Conservation (phyloP, 2,329 filamentous ascomycete species). For the Cladosporium sphaerospermum region DNA sequence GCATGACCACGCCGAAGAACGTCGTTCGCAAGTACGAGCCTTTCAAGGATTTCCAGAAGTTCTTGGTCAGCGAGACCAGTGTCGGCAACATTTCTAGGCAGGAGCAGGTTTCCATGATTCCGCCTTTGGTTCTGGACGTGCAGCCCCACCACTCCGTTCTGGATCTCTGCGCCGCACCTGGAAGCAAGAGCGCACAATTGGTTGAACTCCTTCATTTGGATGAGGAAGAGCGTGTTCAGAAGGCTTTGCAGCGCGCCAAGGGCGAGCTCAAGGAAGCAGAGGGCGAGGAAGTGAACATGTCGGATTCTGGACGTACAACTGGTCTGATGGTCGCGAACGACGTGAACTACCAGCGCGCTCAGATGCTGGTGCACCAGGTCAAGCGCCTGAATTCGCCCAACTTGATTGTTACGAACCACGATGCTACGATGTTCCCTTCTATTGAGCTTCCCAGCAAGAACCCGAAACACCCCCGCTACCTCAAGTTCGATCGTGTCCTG, state of each 20-base stretch:
- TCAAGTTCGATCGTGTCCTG: slow-evolving; percentile 94
- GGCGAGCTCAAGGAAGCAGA: slow-evolving; percentile 33
- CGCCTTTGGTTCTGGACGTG: slow-evolving; percentile 85
- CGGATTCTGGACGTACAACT: slow-evolving; percentile 79
- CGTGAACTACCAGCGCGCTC: slow-evolving; percentile 89
- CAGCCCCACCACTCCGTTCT: slow-evolving; percentile 86
- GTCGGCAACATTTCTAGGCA: slow-evolving; percentile 97
- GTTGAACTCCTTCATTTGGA: slow-evolving; percentile 90
- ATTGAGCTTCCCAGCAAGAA: slow-evolving; percentile 69
- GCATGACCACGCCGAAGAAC: slow-evolving; percentile 96
- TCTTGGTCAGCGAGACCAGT: slow-evolving; percentile 92
- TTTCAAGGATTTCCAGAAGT: slow-evolving; percentile 94
- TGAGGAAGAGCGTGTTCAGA: slow-evolving; percentile 78
- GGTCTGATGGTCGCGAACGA: slow-evolving; percentile 94
- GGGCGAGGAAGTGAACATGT: slow-evolving; percentile 42
- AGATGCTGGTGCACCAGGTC: slow-evolving; percentile 96
- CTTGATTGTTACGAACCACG: slow-evolving; percentile 93
- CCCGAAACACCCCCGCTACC: slow-evolving; percentile 55
- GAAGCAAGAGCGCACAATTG: slow-evolving; percentile 93
- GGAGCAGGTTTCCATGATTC: slow-evolving; percentile 98
- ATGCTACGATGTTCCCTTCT: slow-evolving; percentile 90
- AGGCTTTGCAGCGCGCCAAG: slow-evolving; percentile 56
- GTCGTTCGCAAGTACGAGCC: slow-evolving; percentile 89
- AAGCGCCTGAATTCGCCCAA: slow-evolving; percentile 96
- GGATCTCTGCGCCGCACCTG: slow-evolving; percentile 93